These are phyloP conservation scores for Linnemannia schmuckeri DNA, from an alignment of 192 early-diverging fungal genomes.

Conservation along the genomic window DNA sequence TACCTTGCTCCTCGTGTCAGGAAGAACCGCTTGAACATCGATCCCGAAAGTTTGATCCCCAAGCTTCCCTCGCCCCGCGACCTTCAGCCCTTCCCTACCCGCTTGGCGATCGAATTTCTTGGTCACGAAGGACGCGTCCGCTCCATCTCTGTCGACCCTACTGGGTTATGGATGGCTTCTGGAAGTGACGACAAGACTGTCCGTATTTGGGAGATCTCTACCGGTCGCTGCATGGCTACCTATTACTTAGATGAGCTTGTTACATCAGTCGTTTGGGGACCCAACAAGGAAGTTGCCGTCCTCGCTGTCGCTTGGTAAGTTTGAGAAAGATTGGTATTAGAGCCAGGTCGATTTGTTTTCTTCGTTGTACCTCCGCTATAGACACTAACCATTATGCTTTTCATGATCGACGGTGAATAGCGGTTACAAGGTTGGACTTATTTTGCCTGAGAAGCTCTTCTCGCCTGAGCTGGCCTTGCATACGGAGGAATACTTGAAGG, in stretches of 20 bases:
- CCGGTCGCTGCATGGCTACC: slow-evolving; percentile 86
- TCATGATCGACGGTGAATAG: slow-evolving; percentile 17
- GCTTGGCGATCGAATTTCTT: slow-evolving; percentile 79
- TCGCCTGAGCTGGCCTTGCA: slow-evolving; percentile 58
- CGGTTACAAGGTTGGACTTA: slow-evolving; percentile 59
- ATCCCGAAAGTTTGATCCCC: slow-evolving; percentile 94
- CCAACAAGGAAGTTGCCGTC: slow-evolving; percentile 80
- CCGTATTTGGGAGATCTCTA: slow-evolving; percentile 91
- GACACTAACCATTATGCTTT: not conserved
- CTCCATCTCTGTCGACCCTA: slow-evolving; percentile 88
- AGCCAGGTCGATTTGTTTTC: not conserved
- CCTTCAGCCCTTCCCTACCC: slow-evolving; percentile 93
- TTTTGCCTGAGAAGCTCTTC: slow-evolving; percentile 56
- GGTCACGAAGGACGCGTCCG: slow-evolving; percentile 91
- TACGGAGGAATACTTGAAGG: slow-evolving; percentile 60
- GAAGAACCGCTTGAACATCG: slow-evolving; percentile 88
- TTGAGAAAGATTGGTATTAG: not conserved
- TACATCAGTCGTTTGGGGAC: slow-evolving; percentile 90
- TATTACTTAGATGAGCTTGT: slow-evolving; percentile 82
- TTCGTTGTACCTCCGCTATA: not conserved
- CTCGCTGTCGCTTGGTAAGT: slow-evolving; percentile 78
- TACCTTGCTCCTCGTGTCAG: slow-evolving; percentile 94
- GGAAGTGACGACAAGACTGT: slow-evolving; percentile 93
- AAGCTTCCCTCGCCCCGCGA: slow-evolving; percentile 96
- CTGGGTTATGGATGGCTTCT: slow-evolving; percentile 91